Evolutionary conservation across 2,329 filamentous ascomycete species (phyloP), one percentile per base, ranked within the genome.

Genomic region (Sclerotinia nivalis): DNA sequence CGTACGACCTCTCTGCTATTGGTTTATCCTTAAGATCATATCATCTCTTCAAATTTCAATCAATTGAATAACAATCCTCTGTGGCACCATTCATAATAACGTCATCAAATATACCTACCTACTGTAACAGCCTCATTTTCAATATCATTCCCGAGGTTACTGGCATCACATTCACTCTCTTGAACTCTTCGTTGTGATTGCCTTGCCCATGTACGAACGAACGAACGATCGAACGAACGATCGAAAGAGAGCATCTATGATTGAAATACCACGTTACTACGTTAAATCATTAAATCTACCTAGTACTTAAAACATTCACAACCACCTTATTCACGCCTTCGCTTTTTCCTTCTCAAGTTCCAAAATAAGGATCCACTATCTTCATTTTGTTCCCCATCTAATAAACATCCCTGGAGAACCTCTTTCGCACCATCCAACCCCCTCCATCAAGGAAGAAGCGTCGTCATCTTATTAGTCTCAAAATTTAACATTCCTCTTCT

Each of bases 371-470:
- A 68, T 68, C 66, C 40, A 13, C 12, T n/a, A 50, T 55, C 56
- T 52, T 62, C 56, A 52, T 54, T 54, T 43, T 40, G 18, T 65
- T 34, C 49, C 58, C 31, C 34, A n/a, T 55, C 37, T 20, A 66
- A 49, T 25, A 49, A 47, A 50, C 20, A 69, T 64, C 49, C 58
- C 25, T 52, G 58, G 25, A 69, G 50, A 61, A 40, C 52, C 43
- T 68, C 34, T 49, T 67, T 59, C 43, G 61, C 45, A 31, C 58
- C 43, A 13, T 40, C 47, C 25, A 40, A 12, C 31, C 28, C 13
- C 54, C n/a, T 47, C 25, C 47, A 43, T 54, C 56, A 31, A 47
- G 66, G 37, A 68, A 55, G 43, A 49, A 69, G 66, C 66, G 61
- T 69, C 58, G 49, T 64, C 66, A 62, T 54, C 58, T 43, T 43